These are phyloP conservation scores for Athelia sp. DNA, from an alignment of 1,284 basidiomycete species.

Conservation along the genomic window DNA sequence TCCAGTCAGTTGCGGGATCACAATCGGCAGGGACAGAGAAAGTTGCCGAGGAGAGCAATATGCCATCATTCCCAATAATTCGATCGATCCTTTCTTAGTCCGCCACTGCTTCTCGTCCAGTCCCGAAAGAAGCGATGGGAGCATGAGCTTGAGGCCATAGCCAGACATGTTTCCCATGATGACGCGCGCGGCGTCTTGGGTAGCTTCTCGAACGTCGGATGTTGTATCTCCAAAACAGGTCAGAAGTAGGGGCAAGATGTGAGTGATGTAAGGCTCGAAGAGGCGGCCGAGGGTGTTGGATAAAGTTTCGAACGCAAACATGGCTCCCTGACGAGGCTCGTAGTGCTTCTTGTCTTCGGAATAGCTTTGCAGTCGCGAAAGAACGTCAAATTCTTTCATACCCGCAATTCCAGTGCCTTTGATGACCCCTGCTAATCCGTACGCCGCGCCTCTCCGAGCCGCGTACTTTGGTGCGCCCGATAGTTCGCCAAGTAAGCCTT, in stretches of 20 bases:
- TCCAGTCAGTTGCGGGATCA: constrained; percentile 92
- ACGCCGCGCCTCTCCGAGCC: constrained; percentile 89
- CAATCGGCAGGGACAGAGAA: constrained; percentile 91
- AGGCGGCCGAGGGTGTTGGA: constrained; percentile 81
- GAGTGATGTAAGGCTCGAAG: constrained; percentile 93
- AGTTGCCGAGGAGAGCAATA: constrained; percentile 97
- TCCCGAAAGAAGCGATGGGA: constrained; percentile 87
- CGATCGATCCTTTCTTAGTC: constrained; percentile 97
- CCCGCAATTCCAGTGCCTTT: constrained; percentile 85
- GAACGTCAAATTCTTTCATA: constrained; percentile 82
- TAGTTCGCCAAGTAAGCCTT: constrained; percentile 74
- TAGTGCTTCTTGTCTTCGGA: constrained; percentile 88
- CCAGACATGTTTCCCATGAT: constrained; percentile 97
- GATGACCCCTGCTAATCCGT: constrained; percentile 91
- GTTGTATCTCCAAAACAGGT: constrained; percentile 88
- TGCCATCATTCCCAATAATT: constrained; percentile 98
- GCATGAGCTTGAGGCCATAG: constrained; percentile 92
- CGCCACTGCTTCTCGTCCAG: constrained; percentile 99
- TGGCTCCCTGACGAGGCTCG: constrained; percentile 87
- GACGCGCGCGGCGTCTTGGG: constrained; percentile 87
- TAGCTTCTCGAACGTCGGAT: constrained; percentile 91
- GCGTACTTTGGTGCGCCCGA: constrained; percentile 85
- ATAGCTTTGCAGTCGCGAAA: constrained; percentile 71
- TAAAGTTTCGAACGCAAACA: constrained; percentile 95
- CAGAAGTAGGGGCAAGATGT: constrained; percentile 84